Evolutionary conservation across 768 basidiomycete species (phyloP).

Genomic region (Pisolithus marmoratus): DNA sequence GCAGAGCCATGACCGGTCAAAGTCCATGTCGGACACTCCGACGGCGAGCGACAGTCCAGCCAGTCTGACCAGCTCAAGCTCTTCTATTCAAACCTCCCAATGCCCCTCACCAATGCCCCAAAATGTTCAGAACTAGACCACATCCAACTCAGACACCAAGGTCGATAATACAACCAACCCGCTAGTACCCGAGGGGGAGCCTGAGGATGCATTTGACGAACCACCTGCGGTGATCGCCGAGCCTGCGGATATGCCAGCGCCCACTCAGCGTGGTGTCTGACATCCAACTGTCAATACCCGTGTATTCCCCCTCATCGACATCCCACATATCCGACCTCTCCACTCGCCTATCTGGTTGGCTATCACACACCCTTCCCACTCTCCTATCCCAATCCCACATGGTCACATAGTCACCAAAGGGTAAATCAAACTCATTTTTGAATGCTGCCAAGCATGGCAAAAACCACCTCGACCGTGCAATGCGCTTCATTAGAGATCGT

Average conservation of each 20-base stretch:
- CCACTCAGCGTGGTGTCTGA: conserved; percentile 42
- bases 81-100: conserved; percentile 26
- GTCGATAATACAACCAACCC: conserved; percentile 22
- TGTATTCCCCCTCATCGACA: conserved; percentile 39
- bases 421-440: conserved; percentile 48
- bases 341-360: conserved; percentile 73
- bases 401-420: conserved; percentile 31
- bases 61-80: conserved; percentile 38
- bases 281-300: conserved; percentile 39
- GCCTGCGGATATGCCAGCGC: conserved; percentile 50
- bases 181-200: conserved; percentile 28
- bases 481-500: conserved; percentile 86
- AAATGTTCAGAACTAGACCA: conserved; percentile 17
- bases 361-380: conserved; percentile 66
- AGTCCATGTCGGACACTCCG: conserved; percentile 41
- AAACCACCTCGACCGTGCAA: conserved; percentile 74
- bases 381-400: conserved; percentile 47
- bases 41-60: conserved; percentile 28
- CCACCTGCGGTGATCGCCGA: conserved; percentile 67
- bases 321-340: conserved; percentile 63
- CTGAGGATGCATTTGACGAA: conserved; percentile 36
- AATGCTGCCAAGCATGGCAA: conserved; percentile 70
- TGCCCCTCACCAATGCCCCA: conserved; percentile 28
- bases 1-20: conserved; percentile 54
- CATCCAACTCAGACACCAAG: conserved; percentile 18